Evolutionary conservation across 768 basidiomycete species (phyloP).

Genomic region (Suillus sp.): DNA sequence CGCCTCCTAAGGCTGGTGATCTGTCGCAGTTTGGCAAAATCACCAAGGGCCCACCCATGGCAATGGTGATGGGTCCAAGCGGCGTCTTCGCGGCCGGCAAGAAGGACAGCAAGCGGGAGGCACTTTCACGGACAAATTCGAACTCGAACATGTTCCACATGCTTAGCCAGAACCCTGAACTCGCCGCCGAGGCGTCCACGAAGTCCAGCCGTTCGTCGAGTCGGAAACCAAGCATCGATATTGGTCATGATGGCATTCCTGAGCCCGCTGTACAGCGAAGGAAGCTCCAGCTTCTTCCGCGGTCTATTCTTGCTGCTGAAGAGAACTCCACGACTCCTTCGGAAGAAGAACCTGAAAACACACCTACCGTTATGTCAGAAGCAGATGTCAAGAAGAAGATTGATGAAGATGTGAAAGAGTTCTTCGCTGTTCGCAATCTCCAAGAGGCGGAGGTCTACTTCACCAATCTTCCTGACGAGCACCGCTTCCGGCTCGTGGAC

Average conservation of each 20-base stretch:
- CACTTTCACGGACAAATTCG: slow-evolving; percentile 79
- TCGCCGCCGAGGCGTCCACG: slow-evolving; percentile 49
- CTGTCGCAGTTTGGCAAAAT: slow-evolving; percentile 90
- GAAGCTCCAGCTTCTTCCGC: slow-evolving; percentile 75
- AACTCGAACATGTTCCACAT: slow-evolving; percentile 87
- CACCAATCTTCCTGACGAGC: slow-evolving; percentile 63
- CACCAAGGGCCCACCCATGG: slow-evolving; percentile 64
- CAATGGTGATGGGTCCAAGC: slow-evolving; percentile 73
- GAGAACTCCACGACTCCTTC: slow-evolving; percentile 47
- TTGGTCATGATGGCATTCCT: slow-evolving; percentile 45
- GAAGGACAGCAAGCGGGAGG: slow-evolving; percentile 69
- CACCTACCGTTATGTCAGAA: slow-evolving; percentile 55
- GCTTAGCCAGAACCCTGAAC: slow-evolving; percentile 67
- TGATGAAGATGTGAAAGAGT: slow-evolving; percentile 81
- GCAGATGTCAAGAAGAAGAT: slow-evolving; percentile 76
- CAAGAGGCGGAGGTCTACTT: slow-evolving; percentile 91
- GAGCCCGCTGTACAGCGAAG: slow-evolving; percentile 60
- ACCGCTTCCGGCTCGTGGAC: slow-evolving; percentile 69
- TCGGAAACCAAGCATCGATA: slow-evolving; percentile 54
- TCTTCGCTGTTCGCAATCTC: slow-evolving; percentile 80
- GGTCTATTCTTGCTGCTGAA: slow-evolving; percentile 62
- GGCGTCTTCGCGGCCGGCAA: slow-evolving; percentile 79
- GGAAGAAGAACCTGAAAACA: slow-evolving; percentile 53
- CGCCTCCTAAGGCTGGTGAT: slow-evolving; percentile 81
- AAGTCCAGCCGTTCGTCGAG: slow-evolving; percentile 57